phyloP scores from a whole-genome alignment of 2,329 filamentous ascomycete genomes.

The Exophiala oligosperma region DNA sequence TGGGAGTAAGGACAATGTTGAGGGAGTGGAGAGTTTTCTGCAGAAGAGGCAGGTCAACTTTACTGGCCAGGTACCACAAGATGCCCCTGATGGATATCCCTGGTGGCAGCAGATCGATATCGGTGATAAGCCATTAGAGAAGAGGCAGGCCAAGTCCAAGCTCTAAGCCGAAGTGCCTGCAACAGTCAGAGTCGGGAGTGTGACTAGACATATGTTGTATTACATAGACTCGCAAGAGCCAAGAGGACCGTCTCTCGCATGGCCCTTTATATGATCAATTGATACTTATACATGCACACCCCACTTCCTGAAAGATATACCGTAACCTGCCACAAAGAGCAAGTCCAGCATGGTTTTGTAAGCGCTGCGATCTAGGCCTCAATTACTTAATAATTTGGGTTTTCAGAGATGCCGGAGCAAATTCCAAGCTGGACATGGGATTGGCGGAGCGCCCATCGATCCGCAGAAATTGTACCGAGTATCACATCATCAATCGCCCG shows the following conservation, averaged over 20 bases:
- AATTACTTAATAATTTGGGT: background rate
- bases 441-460: constrained; percentile 15
- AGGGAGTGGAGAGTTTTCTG: constrained; percentile 69
- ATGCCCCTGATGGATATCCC: constrained; percentile 62
- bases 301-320: background rate
- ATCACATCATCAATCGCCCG: constrained; percentile 23
- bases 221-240: no score
- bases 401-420: background rate
- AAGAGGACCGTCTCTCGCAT: no score
- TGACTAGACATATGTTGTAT: no score
- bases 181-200: no score
- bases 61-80: constrained; percentile 58
- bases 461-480: background rate
- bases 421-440: background rate
- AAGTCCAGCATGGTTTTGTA: constrained; percentile 3
- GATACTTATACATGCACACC: no score
- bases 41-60: constrained; percentile 67
- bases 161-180: background rate
- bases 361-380: background rate
- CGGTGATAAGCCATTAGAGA: constrained; percentile 8
- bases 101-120: constrained; percentile 66
- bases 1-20: constrained; percentile 59
- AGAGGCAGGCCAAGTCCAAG: constrained; percentile 20
- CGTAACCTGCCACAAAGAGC: background rate
- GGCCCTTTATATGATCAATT: no score